Base-by-base conservation (phyloP, 2,329 filamentous ascomycete genomes). In the Apiospora hydei region DNA sequence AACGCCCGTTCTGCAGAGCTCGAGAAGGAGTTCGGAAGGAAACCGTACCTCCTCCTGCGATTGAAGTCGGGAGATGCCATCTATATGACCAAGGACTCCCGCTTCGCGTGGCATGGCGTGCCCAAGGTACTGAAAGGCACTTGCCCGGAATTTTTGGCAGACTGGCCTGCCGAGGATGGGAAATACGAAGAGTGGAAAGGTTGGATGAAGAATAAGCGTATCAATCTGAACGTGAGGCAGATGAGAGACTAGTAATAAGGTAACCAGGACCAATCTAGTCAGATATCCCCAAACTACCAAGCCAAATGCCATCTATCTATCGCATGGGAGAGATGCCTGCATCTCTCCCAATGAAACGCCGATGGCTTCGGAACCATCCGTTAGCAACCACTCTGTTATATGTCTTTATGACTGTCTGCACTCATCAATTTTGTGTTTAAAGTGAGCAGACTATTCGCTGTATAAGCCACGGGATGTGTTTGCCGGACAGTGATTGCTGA, bases 41-140 rank as follows among this genome's bases (percentile, higher is more conserved):
- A 88, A 75, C 83, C 84, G 34, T 88, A 88, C 73, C 78, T 93
- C 6, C 83, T 91, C 2, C 79, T 97, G 47, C 87, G 92, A 30
- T 85, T 98, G 49, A 88, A 91, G 34, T 97, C 94, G 0, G 96
- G 96, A 0, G 96, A 98, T 83, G 94, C 91, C 0, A 90, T 98
- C 0, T 95, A 97, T 79, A 98, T 99, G 96, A 91, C 90, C 69
- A 89, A 92, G 26, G 86, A 90, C 72, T 92, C 94, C 4, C 88
- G 96, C 61, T 97, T 94, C 82, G 95, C 96, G 2, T 98, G 96
- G 96, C 96, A 98, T 83, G 95, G 94, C 16, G 95, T 98, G 16
- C 95, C 96, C 7, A 96, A 95, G 80, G 92, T 98, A 16, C 79
- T 98, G 47, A 88, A 90, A 67, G 89, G 85, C 0, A 97, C 94